phyloP scores from a whole-genome alignment of 2,329 filamentous ascomycete species.

The Metarhizium sp. region DNA sequence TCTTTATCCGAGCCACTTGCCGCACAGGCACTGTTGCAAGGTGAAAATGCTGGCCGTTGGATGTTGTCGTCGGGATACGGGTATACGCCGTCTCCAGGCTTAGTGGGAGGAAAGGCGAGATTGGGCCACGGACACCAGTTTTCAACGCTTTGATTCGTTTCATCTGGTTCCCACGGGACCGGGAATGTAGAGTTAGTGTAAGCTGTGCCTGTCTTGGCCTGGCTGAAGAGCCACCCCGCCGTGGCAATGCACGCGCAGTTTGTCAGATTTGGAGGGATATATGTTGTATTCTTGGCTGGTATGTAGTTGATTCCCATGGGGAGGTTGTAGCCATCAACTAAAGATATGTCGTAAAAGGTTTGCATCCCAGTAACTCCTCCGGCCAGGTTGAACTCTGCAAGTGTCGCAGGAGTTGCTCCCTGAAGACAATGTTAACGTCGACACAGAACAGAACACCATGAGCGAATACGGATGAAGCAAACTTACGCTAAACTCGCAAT shows the following conservation, averaged over 20 bases:
- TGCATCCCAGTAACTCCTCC: constrained; percentile 51
- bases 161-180: constrained; percentile 54
- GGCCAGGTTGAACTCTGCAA: constrained; percentile 72
- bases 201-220: constrained; percentile 42
- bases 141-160: constrained; percentile 47
- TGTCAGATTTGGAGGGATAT: constrained; percentile 67
- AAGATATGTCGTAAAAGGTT: constrained; percentile 75
- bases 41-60: constrained; percentile 61
- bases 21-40: constrained; percentile 69
- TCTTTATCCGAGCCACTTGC: constrained; percentile 57
- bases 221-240: constrained; percentile 47
- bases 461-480: neutral
- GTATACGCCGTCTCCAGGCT: constrained; percentile 67
- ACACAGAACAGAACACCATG: neutral
- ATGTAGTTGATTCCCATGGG: constrained; percentile 56
- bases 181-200: constrained; percentile 58
- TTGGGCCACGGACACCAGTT: constrained; percentile 77
- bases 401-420: constrained; percentile 64
- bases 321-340: constrained; percentile 79
- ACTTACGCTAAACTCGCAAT: constrained; percentile 61
- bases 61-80: constrained; percentile 72
- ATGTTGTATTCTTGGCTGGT: constrained; percentile 49
- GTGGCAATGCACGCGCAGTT: constrained; percentile 72
- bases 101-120: constrained; percentile 56
- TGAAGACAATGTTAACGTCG: constrained; percentile 18